Percentiles rank a stretch among this genome's conserved stretches.
These are phyloP conservation scores for Diaporthe ilicicola DNA, from an alignment of 2,329 filamentous ascomycete species.

Conservation along the genomic window DNA sequence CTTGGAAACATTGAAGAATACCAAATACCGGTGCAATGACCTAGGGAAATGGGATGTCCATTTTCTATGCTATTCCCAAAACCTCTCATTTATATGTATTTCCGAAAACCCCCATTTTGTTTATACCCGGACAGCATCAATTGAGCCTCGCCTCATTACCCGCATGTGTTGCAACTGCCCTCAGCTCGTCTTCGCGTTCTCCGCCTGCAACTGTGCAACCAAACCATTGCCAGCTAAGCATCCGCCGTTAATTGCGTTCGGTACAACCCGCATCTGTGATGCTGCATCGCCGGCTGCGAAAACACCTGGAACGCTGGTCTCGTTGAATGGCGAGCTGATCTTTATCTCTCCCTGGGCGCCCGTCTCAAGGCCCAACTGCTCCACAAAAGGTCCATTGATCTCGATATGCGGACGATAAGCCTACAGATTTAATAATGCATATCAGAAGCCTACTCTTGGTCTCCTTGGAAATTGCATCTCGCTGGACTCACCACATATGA, in stretches of 20 bases:
- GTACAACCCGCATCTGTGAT: not conserved
- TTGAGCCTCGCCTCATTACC: no score
- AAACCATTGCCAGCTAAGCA: slow-evolving; percentile 22
- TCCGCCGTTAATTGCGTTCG: slow-evolving; percentile 26
- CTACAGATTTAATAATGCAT: not conserved
- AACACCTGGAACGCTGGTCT: slow-evolving; percentile 27
- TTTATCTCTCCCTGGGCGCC: slow-evolving; percentile 27
- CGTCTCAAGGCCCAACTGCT: slow-evolving; percentile 23
- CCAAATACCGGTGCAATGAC: not conserved
- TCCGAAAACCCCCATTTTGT: not conserved
- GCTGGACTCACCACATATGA: slow-evolving; percentile 13
- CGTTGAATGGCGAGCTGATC: slow-evolving; percentile 18
- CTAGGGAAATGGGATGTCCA: not conserved
- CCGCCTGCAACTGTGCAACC: slow-evolving; percentile 22
- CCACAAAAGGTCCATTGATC: slow-evolving; percentile 23
- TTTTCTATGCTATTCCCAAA: not conserved
- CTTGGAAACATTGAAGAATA: no score
- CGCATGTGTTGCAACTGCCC: not conserved
- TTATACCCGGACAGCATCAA: not conserved
- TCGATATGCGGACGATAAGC: slow-evolving; percentile 6
- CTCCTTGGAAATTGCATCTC: no score
- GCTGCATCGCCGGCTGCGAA: slow-evolving; percentile 33
- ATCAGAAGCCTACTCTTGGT: not conserved
- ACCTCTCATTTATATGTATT: not conserved
- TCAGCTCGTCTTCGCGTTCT: not conserved